Conservation (phyloP, 257 asterid genomes). For the Scutellaria minor region DNA sequence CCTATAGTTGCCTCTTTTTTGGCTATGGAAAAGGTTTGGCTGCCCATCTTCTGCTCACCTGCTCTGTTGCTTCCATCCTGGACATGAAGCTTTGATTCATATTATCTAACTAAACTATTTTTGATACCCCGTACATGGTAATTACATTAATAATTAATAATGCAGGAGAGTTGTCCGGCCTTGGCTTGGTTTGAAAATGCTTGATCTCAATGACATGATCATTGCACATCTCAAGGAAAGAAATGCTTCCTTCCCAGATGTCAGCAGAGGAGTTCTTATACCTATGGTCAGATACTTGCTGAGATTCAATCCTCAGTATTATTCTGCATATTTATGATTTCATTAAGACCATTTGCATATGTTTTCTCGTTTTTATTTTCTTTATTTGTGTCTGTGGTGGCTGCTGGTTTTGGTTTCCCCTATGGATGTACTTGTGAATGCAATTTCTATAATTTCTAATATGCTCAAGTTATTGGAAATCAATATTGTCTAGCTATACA, state of each 20-base stretch:
- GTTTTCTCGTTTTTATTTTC: background rate
- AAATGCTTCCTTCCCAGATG: slow-evolving; percentile 68
- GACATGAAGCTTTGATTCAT: slow-evolving; percentile 5
- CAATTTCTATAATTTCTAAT: slow-evolving; percentile 19
- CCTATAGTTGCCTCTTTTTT: background rate
- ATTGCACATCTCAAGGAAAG: slow-evolving; percentile 78
- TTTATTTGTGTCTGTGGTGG: slow-evolving; percentile 1
- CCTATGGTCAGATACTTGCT: slow-evolving; percentile 64
- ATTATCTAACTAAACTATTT: background rate
- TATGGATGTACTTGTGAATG: slow-evolving; percentile 10
- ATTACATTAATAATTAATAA: slow-evolving; percentile 24
- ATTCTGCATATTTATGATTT: slow-evolving; percentile 24
- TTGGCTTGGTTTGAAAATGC: slow-evolving; percentile 92
- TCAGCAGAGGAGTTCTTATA: slow-evolving; percentile 76
- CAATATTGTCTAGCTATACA: background rate
- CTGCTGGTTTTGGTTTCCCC: background rate
- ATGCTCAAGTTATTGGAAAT: slow-evolving; percentile 1
- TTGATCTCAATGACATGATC: slow-evolving; percentile 85
- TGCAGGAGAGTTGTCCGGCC: slow-evolving; percentile 96
- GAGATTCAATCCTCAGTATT: slow-evolving; percentile 21
- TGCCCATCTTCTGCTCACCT: background rate
- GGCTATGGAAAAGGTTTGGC: slow-evolving; percentile 4
- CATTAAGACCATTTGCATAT: background rate
- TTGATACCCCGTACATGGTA: slow-evolving; percentile 4
- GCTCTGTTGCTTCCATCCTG: background rate